Percentiles rank a stretch among this genome's conserved stretches.
phyloP scores from a whole-genome alignment of 305 asterid genomes.

The Solanum hybrid region DNA sequence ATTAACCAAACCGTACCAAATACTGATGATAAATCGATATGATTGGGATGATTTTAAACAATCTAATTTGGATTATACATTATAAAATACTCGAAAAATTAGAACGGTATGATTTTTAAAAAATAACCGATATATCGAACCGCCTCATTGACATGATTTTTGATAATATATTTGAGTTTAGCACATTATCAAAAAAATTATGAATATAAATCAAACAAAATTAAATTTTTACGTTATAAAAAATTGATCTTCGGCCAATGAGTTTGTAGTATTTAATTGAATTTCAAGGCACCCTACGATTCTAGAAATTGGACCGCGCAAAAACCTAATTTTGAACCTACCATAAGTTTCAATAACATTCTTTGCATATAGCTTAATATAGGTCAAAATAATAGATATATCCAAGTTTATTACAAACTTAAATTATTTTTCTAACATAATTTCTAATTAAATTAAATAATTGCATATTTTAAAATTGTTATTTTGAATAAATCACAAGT shows the following conservation, averaged over 20 bases:
- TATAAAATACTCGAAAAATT: no score
- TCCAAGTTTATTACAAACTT: background rate
- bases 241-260: background rate
- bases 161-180: no score
- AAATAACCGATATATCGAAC: no score
- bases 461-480: background rate
- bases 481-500: no score
- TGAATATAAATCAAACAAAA: background rate
- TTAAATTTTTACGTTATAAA: no score
- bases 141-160: no score
- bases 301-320: background rate
- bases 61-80: no score
- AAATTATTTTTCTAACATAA: background rate
- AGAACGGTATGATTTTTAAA: fast-evolving
- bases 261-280: background rate
- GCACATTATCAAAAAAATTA: no score
- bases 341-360: background rate
- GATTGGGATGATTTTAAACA: no score
- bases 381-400: background rate
- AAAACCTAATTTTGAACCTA: background rate
- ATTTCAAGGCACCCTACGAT: background rate
- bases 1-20: no score
- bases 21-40: no score
- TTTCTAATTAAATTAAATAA: background rate
- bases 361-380: background rate